Evolutionary conservation across 2,329 filamentous ascomycete genomes (phyloP), one percentile per base, ranked within the genome.

Genomic region (Aurifilum marmelostoma): DNA sequence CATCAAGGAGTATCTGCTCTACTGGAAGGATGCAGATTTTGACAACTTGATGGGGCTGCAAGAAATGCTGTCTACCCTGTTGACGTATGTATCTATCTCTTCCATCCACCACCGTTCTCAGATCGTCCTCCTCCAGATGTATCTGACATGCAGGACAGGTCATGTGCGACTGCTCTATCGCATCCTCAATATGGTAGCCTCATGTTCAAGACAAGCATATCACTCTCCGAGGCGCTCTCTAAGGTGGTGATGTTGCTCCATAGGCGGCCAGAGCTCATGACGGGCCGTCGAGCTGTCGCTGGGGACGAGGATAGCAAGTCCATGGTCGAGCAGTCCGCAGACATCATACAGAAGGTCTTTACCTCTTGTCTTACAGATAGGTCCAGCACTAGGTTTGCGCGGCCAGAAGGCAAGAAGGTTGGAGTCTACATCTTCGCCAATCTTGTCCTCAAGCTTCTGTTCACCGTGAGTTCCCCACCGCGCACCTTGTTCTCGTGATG

Each of bases 391-490:
- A 84, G 88, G 16, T 87, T 86, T 73, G 89, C 88, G 27, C 87
- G 84, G 70, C 93, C 93, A 0, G 91, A 94, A 74, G 93, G 94
- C 67, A 97, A 94, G 77, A 93, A 95, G 76, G 82, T 91, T 14
- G 94, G 93, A 58, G 94, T 97, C 71, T 97, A 97, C 80, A 89
- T 92, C 69, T 94, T 97, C 80, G 94, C 94, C 70, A 97, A 97
- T 76, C 86, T 97, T 32, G 96, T 94, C 50, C 82, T 97, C 63
- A 95, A 94, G 78, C 87, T 97, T 3, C 85, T 97, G 9, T 97
- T 97, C 76, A 92, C 93, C 73, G 90, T 91, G 82, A 60, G 84
- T 77, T 43, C 34, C 34, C n/a, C 39, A 24, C 56, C 14, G 29
- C 50, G 14, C 24, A 34, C 32, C 67, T 43, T 24, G 4, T 41